phyloP scores from a whole-genome alignment of 208 protist genomes.

The Kentomonas sorsogonicus region DNA sequence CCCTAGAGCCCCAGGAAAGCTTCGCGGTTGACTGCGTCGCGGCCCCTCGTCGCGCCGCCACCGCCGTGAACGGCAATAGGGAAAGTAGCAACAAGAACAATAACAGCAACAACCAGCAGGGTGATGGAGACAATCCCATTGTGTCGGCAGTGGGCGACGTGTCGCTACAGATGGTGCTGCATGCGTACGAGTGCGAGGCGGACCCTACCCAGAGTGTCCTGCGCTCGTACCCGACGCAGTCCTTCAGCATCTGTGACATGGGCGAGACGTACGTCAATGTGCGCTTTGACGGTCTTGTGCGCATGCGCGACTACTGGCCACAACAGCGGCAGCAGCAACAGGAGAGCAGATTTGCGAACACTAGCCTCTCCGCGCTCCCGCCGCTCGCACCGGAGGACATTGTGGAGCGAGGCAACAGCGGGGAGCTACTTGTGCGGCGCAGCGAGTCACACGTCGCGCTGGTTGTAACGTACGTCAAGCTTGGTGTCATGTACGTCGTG shows the following conservation, averaged over 20 bases:
- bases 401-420: slow-evolving; percentile 20
- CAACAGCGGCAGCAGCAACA: slow-evolving; percentile 2
- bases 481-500: slow-evolving; percentile 54
- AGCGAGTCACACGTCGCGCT: slow-evolving; percentile 42
- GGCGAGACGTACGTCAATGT: slow-evolving; percentile 51
- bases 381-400: slow-evolving; percentile 43
- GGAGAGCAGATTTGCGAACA: not conserved
- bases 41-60: not conserved
- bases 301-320: slow-evolving; percentile 38
- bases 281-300: slow-evolving; percentile 26
- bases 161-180: not conserved
- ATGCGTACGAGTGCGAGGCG: too few species aligned
- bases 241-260: slow-evolving; percentile 37
- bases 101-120: not conserved
- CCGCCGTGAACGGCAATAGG: too few species aligned
- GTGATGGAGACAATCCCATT: too few species aligned
- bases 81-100: not conserved
- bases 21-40: not conserved
- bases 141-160: not conserved
- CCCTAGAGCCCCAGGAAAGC: not conserved
- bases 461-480: slow-evolving; percentile 25
- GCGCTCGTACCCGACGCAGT: slow-evolving; percentile 31
- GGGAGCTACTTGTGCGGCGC: slow-evolving; percentile 31
- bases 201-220: slow-evolving; percentile 19
- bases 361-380: slow-evolving; percentile 22